Conservation (phyloP, 139 green algal species). For the Coccomyxa sp. region DNA sequence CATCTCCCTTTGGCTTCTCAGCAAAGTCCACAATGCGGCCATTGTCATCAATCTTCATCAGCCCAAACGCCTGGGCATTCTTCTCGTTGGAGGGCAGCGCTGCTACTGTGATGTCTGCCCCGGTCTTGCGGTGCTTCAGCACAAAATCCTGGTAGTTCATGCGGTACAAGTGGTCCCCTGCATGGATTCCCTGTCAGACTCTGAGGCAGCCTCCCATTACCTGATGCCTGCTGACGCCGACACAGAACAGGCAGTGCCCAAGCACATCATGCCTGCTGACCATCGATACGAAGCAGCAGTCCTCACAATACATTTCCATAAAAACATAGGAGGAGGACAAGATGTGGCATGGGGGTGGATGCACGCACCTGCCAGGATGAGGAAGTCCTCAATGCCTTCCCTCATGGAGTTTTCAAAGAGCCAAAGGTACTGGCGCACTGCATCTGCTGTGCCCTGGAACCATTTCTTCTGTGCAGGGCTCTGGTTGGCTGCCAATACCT, state of each 20-base stretch:
- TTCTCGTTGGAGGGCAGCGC: slow-evolving; percentile 92
- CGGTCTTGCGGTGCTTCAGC: slow-evolving; percentile 73
- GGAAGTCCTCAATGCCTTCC: slow-evolving; percentile 92
- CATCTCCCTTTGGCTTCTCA: slow-evolving; percentile 96
- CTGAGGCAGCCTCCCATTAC: no score
- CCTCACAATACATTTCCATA: no score
- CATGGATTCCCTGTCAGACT: no score
- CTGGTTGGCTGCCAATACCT: slow-evolving; percentile 92
- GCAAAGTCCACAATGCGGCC: slow-evolving; percentile 89
- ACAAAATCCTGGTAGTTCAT: slow-evolving; percentile 99
- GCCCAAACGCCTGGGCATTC: slow-evolving; percentile 86
- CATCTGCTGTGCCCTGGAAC: slow-evolving; percentile 99
- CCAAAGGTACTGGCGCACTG: slow-evolving; percentile 99
- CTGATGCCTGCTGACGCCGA: no score
- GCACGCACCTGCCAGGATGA: slow-evolving; percentile 91
- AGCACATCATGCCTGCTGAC: no score
- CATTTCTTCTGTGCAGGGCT: slow-evolving; percentile 85
- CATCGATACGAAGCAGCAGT: no score
- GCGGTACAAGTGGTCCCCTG: slow-evolving; percentile 98
- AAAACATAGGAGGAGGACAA: no score
- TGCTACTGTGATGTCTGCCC: slow-evolving; percentile 96
- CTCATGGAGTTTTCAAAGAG: slow-evolving; percentile 91
- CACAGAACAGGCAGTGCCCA: no score
- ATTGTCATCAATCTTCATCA: slow-evolving; percentile 98
- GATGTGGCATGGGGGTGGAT: not conserved